Evolutionary conservation across 805 yeast species (phyloP).

Genomic region (Starmerella stigmatis): DNA sequence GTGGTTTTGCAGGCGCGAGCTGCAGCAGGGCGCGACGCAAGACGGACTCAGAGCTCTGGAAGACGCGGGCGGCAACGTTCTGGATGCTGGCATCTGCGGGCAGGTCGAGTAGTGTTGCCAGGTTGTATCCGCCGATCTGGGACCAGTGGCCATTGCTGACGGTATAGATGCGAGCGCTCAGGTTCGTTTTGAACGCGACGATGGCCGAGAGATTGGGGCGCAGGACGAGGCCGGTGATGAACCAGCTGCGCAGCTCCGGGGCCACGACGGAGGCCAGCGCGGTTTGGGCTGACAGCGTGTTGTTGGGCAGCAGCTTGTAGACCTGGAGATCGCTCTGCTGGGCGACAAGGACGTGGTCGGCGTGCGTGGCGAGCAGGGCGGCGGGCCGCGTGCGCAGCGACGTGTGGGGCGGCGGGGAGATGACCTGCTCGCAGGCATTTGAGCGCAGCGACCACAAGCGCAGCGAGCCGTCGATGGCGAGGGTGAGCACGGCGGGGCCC

Average conservation of each 20-base stretch:
- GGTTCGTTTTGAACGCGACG: slow-evolving; percentile 19
- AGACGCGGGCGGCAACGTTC: neutral
- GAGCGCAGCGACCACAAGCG: slow-evolving; percentile 50
- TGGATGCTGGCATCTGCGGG: slow-evolving; percentile 1
- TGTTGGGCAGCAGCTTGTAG: slow-evolving; percentile 1
- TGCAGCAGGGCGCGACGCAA: slow-evolving; percentile 1
- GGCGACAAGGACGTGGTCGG: slow-evolving; percentile 8
- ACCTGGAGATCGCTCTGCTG: slow-evolving; percentile 5
- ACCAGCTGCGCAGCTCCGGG: slow-evolving; percentile 16
- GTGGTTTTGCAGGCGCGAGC: neutral
- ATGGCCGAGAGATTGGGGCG: slow-evolving; percentile 5
- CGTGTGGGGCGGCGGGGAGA: neutral
- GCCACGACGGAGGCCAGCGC: neutral
- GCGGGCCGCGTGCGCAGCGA: slow-evolving; percentile 17
- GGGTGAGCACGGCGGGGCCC: slow-evolving; percentile 35
- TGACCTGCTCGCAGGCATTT: slow-evolving; percentile 25
- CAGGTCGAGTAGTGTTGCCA: slow-evolving; percentile 4
- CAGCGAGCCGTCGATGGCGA: slow-evolving; percentile 45
- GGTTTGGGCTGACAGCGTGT: neutral
- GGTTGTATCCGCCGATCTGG: slow-evolving; percentile 10
- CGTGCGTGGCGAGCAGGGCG: slow-evolving; percentile 8
- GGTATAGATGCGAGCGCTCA: slow-evolving; percentile 12
- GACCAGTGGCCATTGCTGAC: slow-evolving; percentile 9
- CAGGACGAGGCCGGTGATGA: slow-evolving; percentile 11
- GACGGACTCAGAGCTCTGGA: neutral